phyloP scores from a whole-genome alignment of 2,329 filamentous ascomycete genomes.

The Botrytis galanthina region DNA sequence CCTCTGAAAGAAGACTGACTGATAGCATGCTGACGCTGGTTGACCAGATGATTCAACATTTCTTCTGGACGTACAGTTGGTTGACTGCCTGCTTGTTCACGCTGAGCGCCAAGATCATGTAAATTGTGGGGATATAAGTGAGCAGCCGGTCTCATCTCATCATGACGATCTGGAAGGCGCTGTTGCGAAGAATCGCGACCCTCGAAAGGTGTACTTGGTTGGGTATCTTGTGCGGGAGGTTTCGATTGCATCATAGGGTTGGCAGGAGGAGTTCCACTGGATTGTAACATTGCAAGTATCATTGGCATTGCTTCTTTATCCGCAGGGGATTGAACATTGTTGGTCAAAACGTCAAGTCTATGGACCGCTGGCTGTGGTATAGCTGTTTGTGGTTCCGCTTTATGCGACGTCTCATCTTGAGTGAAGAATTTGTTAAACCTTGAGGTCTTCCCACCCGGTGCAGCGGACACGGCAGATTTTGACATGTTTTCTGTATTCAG shows the following conservation, averaged over 20 bases:
- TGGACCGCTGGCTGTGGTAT: conserved; percentile 38
- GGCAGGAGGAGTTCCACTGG: conserved; percentile 44
- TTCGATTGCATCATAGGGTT: conserved; percentile 37
- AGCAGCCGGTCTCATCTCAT: conserved; percentile 31
- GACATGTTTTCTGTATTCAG: conserved; percentile 46
- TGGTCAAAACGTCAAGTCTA: conserved; percentile 26
- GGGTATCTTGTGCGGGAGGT: conserved; percentile 45
- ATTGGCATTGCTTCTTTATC: conserved; percentile 86
- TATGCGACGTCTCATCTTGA: conserved; percentile 49
- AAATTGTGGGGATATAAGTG: conserved; percentile 40
- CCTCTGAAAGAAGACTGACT: conserved; percentile 50
- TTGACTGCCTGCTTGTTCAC: conserved; percentile 40
- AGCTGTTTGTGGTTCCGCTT: conserved; percentile 50
- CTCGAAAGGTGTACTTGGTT: conserved; percentile 47
- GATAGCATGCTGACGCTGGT: conserved; percentile 55
- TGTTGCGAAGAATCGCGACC: conserved; percentile 45
- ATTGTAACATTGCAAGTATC: conserved; percentile 77
- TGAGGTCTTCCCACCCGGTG: conserved; percentile 62
- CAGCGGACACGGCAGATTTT: conserved; percentile 49
- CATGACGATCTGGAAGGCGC: conserved; percentile 37
- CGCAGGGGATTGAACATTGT: conserved; percentile 43
- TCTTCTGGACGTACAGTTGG: conserved; percentile 54
- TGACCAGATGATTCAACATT: conserved; percentile 59
- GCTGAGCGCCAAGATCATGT: conserved; percentile 53
- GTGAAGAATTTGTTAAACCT: conserved; percentile 82